A percentile compares a stretch with the other conserved stretches of the same genome.
Evolutionary conservation across 2,329 filamentous ascomycete species (phyloP).

Genomic region (Hypoxylon sp.): DNA sequence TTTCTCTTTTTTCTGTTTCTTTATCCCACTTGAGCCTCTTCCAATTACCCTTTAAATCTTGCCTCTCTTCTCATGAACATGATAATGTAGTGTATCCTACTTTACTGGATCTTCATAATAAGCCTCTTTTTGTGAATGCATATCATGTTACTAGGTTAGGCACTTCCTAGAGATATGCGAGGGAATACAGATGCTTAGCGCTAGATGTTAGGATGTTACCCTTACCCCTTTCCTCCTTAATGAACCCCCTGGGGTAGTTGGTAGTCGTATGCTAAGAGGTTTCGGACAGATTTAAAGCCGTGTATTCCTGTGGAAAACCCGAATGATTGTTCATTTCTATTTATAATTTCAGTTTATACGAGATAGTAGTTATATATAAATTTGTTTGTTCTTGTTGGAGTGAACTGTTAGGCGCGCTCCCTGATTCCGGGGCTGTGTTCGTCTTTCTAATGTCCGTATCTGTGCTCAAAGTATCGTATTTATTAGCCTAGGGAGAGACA

Average conservation of each 20-base stretch:
- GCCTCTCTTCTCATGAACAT: not conserved
- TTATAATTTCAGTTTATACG: not conserved
- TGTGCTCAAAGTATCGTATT: not conserved
- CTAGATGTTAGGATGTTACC: not conserved
- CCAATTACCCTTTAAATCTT: not conserved
- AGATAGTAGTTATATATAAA: not conserved
- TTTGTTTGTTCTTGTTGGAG: not conserved
- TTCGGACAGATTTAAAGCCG: not conserved
- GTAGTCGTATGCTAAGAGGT: not conserved
- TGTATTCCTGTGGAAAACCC: not conserved
- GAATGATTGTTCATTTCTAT: not conserved
- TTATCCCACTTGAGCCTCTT: not conserved
- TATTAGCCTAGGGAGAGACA: not conserved
- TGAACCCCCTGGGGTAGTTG: not conserved
- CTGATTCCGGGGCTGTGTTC: not conserved
- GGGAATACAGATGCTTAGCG: not conserved
- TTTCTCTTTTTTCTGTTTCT: not conserved
- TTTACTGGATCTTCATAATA: not conserved
- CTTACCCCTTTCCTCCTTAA: not conserved
- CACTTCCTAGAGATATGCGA: not conserved
- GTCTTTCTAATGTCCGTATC: not conserved
- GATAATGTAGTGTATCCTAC: not conserved
- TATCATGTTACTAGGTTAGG: not conserved
- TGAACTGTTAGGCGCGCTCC: not conserved
- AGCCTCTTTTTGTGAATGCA: not conserved